Conservation (phyloP, 2,329 filamentous ascomycete species). For the Colletotrichum spaethianum region DNA sequence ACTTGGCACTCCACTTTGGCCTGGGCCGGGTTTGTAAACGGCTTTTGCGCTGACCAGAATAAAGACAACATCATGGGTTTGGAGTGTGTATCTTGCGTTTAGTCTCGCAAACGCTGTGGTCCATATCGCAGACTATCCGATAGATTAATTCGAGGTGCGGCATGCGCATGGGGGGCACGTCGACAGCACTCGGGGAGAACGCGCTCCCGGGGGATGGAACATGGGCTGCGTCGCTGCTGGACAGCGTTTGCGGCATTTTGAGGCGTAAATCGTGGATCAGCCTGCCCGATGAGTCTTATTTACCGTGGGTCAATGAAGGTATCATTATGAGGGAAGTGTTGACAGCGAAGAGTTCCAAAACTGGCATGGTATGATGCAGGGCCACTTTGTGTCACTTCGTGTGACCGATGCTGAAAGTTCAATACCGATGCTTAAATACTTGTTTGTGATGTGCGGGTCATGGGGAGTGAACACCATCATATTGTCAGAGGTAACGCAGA, state of each 20-base stretch:
- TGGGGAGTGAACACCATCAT: not conserved
- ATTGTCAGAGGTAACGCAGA: not conserved
- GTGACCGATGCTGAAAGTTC: not conserved
- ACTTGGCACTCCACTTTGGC: not conserved
- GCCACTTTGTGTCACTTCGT: not conserved
- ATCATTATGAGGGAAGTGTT: not conserved
- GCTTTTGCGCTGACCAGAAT: constrained; percentile 44
- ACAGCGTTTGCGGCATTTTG: not conserved
- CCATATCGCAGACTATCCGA: constrained; percentile 44
- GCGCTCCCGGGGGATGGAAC: constrained; percentile 38
- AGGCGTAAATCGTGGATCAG: not conserved
- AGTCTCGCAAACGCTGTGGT: constrained; percentile 36
- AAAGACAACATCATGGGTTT: constrained; percentile 42
- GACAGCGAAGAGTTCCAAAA: not conserved
- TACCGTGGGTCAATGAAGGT: not conserved
- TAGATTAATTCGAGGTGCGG: constrained; percentile 45
- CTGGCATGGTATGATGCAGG: not conserved
- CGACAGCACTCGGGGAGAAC: constrained; percentile 38
- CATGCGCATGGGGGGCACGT: constrained; percentile 42
- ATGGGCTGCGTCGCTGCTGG: constrained; percentile 15
- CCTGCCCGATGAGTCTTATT: not conserved
- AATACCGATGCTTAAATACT: not conserved
- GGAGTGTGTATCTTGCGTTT: constrained; percentile 43
- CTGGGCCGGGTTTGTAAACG: constrained; percentile 28
- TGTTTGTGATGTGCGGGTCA: not conserved